Base-by-base conservation (phyloP, 768 basidiomycete species). In the Terana coerulea region DNA sequence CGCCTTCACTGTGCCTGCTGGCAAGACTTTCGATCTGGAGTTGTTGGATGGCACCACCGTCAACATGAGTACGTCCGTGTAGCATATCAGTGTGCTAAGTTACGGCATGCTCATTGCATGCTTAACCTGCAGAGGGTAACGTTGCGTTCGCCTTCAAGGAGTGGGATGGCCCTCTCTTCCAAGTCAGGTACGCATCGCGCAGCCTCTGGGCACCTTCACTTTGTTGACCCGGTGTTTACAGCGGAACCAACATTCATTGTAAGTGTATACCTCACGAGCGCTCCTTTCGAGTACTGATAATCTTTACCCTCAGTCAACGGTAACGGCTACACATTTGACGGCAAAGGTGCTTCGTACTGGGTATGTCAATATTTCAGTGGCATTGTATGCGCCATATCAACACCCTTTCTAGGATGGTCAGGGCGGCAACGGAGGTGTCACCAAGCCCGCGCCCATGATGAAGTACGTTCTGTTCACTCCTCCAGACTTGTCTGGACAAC, bases 161-260 rank as follows among this genome's bases (percentile, higher is more conserved):
- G 34, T 82, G 80, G 81, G 66, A 60, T 0, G 82, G 81, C 11
- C 81, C 78, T 11, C 66, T 83, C 34, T 80, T 84, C 61, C 63
- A 70, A 28, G 61, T 84, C 58, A 75, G 57, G 80, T 80, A 54
- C 36, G 66, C 60, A 25, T 47, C 24, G 25, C 36, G 30, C 44
- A 12, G 1, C 1, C 28, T 31, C 19, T 54, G 40, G 41, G 34
- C 25, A 8, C 29, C 14, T 29, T 30, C 42, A 14, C 21, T 30
- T 30, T 45, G 36, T 39, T 35, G 26, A 33, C 31, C 17, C 12
- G 3, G 33, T 17, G 12, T 36, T 35, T 33, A 5, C 51, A 80
- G 80, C 41, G 81, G 81, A 6, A 61, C 66, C 3, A 60, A 66
- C 28, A 72, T 82, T 47, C 77, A 69, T 10, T 81, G 80, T 80